Base-by-base conservation (phyloP, 2,329 filamentous ascomycete species). In the Alternaria triticimaculans region DNA sequence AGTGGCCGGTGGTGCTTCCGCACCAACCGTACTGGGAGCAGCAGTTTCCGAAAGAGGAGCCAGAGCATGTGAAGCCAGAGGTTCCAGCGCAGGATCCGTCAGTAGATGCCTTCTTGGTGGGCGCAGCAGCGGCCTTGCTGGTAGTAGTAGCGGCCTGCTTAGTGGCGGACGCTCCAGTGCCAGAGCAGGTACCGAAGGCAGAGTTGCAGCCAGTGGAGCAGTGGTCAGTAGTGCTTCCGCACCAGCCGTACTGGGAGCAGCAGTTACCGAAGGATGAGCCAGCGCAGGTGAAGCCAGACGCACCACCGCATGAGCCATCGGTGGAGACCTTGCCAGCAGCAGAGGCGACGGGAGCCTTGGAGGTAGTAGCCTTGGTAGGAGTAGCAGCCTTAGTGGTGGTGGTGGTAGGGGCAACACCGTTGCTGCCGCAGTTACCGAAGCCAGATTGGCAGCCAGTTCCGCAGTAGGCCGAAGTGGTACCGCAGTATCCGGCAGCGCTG, bases 21-120 rank as follows among this genome's bases (percentile, higher is more conserved):
- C 83, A 85, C 67, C 74, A 79, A n/a, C 82, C 82, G 64, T 77
- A 78, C 57, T 70, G 71, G 20, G 78, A 82, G 76, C 83, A 85
- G 75, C 83, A 84, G 67, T 80, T 76, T 6, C 83, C 83, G 64
- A 81, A 83, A 10, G 69, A 51, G 58, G 79, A 81, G 21, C 81
- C 82, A n/a, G 74, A 63, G 69, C 83, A 84, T 11, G 82, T 84
- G 68, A 57, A 66, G 12, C 65, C 64, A 18, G 43, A 55, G 20
- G 69, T 74, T 11, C 72, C 73, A 14, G 62, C 69, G 59, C 74
- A 78, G 5, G 68, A 68, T 14, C 71, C 75, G 53, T 78, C 74
- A 15, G 70, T 73, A 41, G 69, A 73, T 6, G 71, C 65, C 62
- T 72, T 71, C 44, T 64, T 69, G 41, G 64, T 66, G 11, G 58